Evolutionary conservation across 257 asterid species (phyloP), one percentile per base, ranked within the genome.

Genomic region (Petunia axillaris): DNA sequence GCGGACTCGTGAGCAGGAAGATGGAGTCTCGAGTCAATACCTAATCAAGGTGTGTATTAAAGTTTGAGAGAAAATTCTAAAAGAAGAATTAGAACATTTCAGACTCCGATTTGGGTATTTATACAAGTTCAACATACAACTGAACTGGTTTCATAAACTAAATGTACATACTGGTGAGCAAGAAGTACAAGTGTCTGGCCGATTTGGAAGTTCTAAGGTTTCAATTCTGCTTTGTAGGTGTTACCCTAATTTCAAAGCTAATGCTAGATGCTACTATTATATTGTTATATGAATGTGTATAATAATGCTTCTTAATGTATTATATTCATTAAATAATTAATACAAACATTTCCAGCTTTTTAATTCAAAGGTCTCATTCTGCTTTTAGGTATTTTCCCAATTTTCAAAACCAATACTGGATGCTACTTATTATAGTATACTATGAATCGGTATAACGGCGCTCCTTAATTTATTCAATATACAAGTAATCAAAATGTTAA

Each of bases 1-100:
- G 86, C 91, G 99, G 83, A 90, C 93, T 73, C 97, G 98, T 80
- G 97, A 95, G 88, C 89, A 91, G 85, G 99, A 95, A 88, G 99
- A 93, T 80, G 85, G 79, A 68, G 94, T 95, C 81, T 92, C 98
- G 70, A 95, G 99, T 88, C 97, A 88, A 90, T 86, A 81, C 84
- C 83, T 95, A 86, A 83, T 92, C 87, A 91, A 93, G 97, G 99
- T 95, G 82, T 68, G 81, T 55, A 35, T 71, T 25, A 6, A 71
- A 50, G 35, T 71, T 50, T 0, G 62, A 50, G 9, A 50, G 55
- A 59, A 48, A 48, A n/a, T 62, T 71, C 35, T 5, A 0, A 50
- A 73, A 73, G 6, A 48, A 25, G 77, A 48, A 50, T 3, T 14
- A 73, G 77, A 71, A 48, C 77, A 35, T 11, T 35, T 48, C 62